These are phyloP conservation scores for Pestalotiopsis sp. DNA, from an alignment of 2,329 filamentous ascomycete genomes.

Conservation along the genomic window DNA sequence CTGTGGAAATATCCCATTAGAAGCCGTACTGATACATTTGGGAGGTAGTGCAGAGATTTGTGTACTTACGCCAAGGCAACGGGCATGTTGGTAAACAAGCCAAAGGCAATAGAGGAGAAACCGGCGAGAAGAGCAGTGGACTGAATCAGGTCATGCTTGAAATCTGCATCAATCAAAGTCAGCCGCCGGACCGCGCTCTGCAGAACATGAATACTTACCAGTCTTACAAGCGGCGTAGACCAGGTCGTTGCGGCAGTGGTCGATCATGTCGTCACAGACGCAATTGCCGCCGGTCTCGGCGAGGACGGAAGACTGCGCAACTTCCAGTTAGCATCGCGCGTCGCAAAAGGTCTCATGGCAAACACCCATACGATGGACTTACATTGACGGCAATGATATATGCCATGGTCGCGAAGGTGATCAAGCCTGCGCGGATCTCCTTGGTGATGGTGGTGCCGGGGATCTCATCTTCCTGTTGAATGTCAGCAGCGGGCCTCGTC, in stretches of 20 bases:
- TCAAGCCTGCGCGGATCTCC: constrained; percentile 76
- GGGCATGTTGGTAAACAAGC: constrained; percentile 78
- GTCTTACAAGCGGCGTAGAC: constrained; percentile 33
- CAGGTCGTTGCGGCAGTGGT: constrained; percentile 47
- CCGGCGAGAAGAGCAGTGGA: constrained; percentile 80
- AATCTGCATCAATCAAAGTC: constrained; percentile 34
- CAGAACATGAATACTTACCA: background rate
- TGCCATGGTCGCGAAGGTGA: constrained; percentile 80
- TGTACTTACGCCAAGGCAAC: constrained; percentile 68
- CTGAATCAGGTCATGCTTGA: constrained; percentile 78
- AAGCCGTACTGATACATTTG: background rate
- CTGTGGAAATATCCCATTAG: constrained; percentile 32
- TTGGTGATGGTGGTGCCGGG: constrained; percentile 70
- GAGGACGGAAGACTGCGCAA: constrained; percentile 64
- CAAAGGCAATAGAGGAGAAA: constrained; percentile 74
- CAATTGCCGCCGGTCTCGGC: constrained; percentile 78
- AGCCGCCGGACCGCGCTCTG: background rate
- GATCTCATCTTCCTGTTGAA: constrained; percentile 62
- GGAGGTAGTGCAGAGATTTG: background rate
- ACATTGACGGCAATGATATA: constrained; percentile 80
- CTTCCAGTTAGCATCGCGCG: constrained; percentile 13
- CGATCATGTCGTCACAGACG: constrained; percentile 51
- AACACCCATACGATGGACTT: constrained; percentile 19
- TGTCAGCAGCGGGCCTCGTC: constrained; percentile 9
- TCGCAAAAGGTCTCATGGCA: background rate